A percentile compares a stretch with the other conserved stretches of the same genome.
These are phyloP conservation scores for Arxiozyma bovina DNA, from an alignment of 1,139 yeast genomes.

Conservation along the genomic window DNA sequence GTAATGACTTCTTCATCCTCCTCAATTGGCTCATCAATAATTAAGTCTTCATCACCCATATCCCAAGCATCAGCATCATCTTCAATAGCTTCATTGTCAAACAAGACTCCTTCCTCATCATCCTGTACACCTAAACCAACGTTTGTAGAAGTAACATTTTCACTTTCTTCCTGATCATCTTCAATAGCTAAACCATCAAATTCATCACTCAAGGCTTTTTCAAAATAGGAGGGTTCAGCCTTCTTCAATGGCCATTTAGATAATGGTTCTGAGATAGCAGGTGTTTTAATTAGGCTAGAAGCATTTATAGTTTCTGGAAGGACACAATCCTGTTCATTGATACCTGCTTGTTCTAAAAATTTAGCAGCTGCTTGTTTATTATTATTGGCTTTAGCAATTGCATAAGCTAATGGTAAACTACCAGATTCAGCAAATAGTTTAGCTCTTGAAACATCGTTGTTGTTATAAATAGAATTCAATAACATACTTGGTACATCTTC, in stretches of 20 bases:
- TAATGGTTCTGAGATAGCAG: conserved; percentile 23
- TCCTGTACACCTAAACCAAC: conserved; percentile 28
- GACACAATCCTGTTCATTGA: conserved; percentile 55
- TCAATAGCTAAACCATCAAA: conserved; percentile 41
- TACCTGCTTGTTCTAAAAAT: conserved; percentile 59
- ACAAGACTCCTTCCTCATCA: conserved; percentile 30
- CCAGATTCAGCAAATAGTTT: conserved; percentile 71
- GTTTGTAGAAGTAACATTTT: conserved; percentile 14
- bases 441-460: conserved; percentile 69
- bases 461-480: conserved; percentile 73
- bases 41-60: conserved; percentile 56
- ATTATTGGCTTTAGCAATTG: conserved; percentile 84
- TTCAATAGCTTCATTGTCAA: conserved; percentile 38
- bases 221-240: conserved; percentile 70
- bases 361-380: conserved; percentile 63
- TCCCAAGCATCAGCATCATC: conserved; percentile 52
- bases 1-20: conserved; percentile 36
- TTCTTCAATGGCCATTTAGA: conserved; percentile 78
- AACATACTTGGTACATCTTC: conserved; percentile 73
- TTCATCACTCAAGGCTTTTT: conserved; percentile 73
- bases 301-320: conserved; percentile 43
- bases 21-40: conserved; percentile 47
- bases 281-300: conserved; percentile 15
- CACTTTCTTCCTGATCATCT: conserved; percentile 21
- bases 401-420: conserved; percentile 80